Evolutionary conservation across 768 basidiomycete species (phyloP).

Genomic region (Russula ochroleuca): DNA sequence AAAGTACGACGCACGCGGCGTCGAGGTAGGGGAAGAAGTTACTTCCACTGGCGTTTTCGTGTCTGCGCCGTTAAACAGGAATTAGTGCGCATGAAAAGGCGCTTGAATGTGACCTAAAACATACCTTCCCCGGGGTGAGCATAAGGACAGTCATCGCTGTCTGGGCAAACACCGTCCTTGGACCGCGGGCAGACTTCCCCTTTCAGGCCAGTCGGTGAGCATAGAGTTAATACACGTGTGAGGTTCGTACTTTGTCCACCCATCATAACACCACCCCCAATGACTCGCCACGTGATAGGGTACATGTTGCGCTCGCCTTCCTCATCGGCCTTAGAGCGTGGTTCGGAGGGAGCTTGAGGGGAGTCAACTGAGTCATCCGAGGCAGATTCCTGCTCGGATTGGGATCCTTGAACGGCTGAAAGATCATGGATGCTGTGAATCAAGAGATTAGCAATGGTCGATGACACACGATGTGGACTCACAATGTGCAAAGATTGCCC

Average conservation of each 20-base stretch:
- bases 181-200: conserved; percentile 32
- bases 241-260: conserved; percentile 36
- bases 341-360: background rate
- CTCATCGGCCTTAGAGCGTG: background rate
- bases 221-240: background rate
- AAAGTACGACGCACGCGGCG: conserved; percentile 20
- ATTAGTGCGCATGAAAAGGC: background rate
- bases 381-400: background rate
- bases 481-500: conserved; percentile 27
- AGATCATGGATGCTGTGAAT: conserved; percentile 20
- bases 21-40: conserved; percentile 4
- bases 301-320: conserved; percentile 43
- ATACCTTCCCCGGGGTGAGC: conserved; percentile 29
- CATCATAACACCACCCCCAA: conserved; percentile 74
- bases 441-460: background rate
- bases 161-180: conserved; percentile 31
- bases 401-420: background rate
- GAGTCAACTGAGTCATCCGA: background rate
- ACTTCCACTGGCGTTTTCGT: conserved; percentile 1
- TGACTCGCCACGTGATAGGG: conserved; percentile 71
- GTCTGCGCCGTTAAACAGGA: background rate
- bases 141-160: conserved; percentile 32
- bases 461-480: background rate
- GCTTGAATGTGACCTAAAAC: background rate
- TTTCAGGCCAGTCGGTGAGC: conserved; percentile 12